Evolutionary conservation across 495 filamentous ascomycete genomes (phyloP).

Genomic region (Tuber brumale): DNA sequence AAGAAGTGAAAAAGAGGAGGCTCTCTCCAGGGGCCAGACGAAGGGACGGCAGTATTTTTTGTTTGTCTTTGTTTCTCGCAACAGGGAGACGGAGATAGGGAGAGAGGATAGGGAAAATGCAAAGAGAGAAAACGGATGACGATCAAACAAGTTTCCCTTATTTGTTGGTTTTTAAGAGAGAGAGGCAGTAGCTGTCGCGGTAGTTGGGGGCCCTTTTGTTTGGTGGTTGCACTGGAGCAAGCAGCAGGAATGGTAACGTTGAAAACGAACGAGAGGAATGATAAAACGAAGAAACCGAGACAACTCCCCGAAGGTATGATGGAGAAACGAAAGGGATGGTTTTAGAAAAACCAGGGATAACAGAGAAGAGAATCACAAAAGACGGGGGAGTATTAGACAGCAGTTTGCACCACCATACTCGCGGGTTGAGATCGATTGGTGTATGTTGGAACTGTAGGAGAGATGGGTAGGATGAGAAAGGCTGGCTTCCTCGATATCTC

Average conservation of each 20-base stretch:
- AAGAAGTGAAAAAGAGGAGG: slow-evolving; percentile 25
- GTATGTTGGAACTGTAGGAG: not conserved
- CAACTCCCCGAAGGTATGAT: slow-evolving; percentile 20
- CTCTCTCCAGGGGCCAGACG: slow-evolving; percentile 27
- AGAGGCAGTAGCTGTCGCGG: not conserved
- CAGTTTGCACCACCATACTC: slow-evolving; percentile 35
- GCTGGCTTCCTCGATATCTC: not conserved
- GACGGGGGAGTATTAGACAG: slow-evolving; percentile 20
- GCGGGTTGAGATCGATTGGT: slow-evolving; percentile 6
- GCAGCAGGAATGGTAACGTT: not conserved
- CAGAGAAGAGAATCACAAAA: slow-evolving; percentile 11
- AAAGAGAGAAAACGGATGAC: slow-evolving; percentile 20
- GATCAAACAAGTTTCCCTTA: not conserved
- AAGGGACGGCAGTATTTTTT: not conserved
- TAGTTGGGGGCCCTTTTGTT: not conserved
- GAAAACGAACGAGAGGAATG: slow-evolving; percentile 15
- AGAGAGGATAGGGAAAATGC: slow-evolving; percentile 16
- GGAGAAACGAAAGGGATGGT: slow-evolving; percentile 26
- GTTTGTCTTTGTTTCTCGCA: not conserved
- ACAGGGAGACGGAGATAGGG: slow-evolving; percentile 16
- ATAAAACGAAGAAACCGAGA: slow-evolving; percentile 23
- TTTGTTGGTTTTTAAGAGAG: slow-evolving; percentile 4
- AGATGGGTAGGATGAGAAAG: not conserved
- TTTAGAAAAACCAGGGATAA: slow-evolving; percentile 16
- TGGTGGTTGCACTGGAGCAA: not conserved